Evolutionary conservation across 1,284 basidiomycete species (phyloP).

Genomic region (Trametes hirsuta): DNA sequence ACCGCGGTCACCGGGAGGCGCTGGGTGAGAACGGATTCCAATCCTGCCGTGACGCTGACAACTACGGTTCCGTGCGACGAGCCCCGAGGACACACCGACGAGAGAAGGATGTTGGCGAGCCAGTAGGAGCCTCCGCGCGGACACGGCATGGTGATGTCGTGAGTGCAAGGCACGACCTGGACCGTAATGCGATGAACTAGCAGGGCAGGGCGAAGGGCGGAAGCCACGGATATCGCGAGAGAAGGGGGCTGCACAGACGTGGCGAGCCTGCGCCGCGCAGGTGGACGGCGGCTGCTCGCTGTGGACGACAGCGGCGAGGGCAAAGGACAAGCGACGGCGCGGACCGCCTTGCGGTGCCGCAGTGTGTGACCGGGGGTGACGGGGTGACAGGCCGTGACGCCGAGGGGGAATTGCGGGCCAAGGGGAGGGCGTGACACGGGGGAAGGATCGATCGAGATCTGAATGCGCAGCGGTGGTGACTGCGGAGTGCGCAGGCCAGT

Average conservation of each 20-base stretch:
- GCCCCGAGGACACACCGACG: slow-evolving; percentile 17
- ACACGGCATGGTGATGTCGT: slow-evolving; percentile 16
- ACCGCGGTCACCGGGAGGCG: slow-evolving; percentile 4
- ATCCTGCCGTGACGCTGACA: slow-evolving; percentile 11
- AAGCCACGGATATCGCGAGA: background rate
- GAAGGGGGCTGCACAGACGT: background rate
- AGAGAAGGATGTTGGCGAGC: slow-evolving; percentile 5
- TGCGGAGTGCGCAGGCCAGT: slow-evolving; percentile 29
- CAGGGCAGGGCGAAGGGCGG: background rate
- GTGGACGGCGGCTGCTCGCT: background rate
- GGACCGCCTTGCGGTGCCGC: slow-evolving; percentile 13
- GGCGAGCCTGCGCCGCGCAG: background rate
- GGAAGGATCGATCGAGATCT: slow-evolving; percentile 22
- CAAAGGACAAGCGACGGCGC: background rate
- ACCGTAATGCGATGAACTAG: background rate
- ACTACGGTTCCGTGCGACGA: slow-evolving; percentile 7
- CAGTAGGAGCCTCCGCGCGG: slow-evolving; percentile 1
- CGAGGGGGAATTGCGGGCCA: background rate
- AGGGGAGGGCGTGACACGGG: slow-evolving; percentile 12
- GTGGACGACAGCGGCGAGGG: background rate
- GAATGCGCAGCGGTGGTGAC: slow-evolving; percentile 25
- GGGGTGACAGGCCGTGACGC: slow-evolving; percentile 1
- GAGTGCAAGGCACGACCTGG: slow-evolving; percentile 4
- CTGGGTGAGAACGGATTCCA: slow-evolving; percentile 18
- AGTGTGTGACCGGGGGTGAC: slow-evolving; percentile 2